A percentile compares a stretch with the other conserved stretches of the same genome.
phyloP scores from a whole-genome alignment of 1,284 basidiomycete genomes.

The Ustilago crameri region DNA sequence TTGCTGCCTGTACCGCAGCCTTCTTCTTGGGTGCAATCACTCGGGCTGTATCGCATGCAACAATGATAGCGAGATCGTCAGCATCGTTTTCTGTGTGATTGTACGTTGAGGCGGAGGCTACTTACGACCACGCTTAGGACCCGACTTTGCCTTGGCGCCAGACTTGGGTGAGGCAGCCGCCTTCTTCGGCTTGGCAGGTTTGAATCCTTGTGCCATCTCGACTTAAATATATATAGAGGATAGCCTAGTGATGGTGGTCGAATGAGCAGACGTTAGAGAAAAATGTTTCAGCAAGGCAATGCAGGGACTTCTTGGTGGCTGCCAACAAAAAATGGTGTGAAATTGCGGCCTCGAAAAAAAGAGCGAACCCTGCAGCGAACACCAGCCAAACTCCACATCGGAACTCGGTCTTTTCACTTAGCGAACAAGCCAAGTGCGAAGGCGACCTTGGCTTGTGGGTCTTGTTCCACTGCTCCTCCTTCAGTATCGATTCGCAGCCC shows the following conservation, averaged over 20 bases:
- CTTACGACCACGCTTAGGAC: constrained; percentile 56
- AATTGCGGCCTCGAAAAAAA: constrained; percentile 9
- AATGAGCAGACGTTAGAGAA: neutral
- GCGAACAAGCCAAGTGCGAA: constrained; percentile 1
- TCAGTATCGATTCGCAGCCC: neutral
- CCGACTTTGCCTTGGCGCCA: constrained; percentile 34
- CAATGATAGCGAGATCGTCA: neutral
- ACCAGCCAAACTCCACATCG: constrained; percentile 22
- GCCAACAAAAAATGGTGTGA: neutral
- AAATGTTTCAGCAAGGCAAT: neutral
- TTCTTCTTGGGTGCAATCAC: constrained; percentile 54
- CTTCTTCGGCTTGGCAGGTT: constrained; percentile 50
- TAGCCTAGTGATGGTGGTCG: neutral
- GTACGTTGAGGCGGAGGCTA: constrained; percentile 1
- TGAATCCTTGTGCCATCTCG: constrained; percentile 57
- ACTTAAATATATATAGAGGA: neutral
- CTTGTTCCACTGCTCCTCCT: neutral
- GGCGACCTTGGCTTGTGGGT: neutral
- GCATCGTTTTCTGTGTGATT: neutral
- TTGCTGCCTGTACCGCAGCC: constrained; percentile 39
- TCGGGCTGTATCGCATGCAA: constrained; percentile 22
- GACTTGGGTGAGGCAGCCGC: constrained; percentile 31
- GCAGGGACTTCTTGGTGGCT: neutral
- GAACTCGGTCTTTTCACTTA: constrained; percentile 22
- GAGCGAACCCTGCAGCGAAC: constrained; percentile 30